These are phyloP conservation scores for Thalassiosira profunda DNA, from an alignment of 108 stramenopile species.

Conservation along the genomic window DNA sequence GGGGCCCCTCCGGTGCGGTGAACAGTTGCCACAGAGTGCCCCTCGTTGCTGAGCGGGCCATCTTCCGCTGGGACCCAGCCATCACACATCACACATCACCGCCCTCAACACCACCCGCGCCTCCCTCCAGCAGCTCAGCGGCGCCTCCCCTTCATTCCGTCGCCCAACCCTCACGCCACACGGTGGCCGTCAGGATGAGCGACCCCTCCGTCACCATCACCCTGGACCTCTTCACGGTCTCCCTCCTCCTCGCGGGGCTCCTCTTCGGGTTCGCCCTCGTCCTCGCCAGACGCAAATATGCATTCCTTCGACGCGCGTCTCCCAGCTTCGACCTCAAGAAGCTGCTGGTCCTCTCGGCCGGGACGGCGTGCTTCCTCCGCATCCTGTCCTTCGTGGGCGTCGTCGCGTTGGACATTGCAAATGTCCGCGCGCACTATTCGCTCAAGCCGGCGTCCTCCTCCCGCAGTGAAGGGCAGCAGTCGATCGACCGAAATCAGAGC, in stretches of 20 bases:
- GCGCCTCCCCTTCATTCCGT: too few relatives aligned
- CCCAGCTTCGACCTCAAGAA: slow-evolving; percentile 61
- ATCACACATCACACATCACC: too few relatives aligned
- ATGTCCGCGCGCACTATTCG: slow-evolving; percentile 71
- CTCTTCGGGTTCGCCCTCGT: slow-evolving; percentile 60
- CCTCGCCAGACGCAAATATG: slow-evolving; percentile 55
- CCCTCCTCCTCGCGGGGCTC: slow-evolving; percentile 48
- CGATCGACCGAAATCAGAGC: slow-evolving; percentile 59
- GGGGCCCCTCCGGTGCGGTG: too few relatives aligned
- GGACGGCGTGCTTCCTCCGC: slow-evolving; percentile 75
- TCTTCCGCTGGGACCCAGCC: too few relatives aligned
- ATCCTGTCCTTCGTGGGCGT: slow-evolving; percentile 88
- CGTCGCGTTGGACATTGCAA: slow-evolving; percentile 77
- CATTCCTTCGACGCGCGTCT: slow-evolving; percentile 31
- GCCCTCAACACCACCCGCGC: too few relatives aligned
- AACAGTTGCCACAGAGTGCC: too few relatives aligned
- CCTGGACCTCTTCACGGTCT: slow-evolving; percentile 58
- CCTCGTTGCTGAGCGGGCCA: too few relatives aligned
- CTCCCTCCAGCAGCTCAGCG: too few relatives aligned
- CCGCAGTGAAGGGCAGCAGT: slow-evolving; percentile 7
- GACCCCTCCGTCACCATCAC: slow-evolving; percentile 46
- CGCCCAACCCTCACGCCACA: too few relatives aligned
- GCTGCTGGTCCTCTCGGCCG: slow-evolving; percentile 81
- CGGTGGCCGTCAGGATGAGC: too few relatives aligned
- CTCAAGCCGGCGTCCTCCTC: slow-evolving; percentile 33